Percentiles rank a stretch among this genome's conserved stretches.
phyloP scores from a whole-genome alignment of 2,329 filamentous ascomycete genomes.

The Cytospora leucostoma region DNA sequence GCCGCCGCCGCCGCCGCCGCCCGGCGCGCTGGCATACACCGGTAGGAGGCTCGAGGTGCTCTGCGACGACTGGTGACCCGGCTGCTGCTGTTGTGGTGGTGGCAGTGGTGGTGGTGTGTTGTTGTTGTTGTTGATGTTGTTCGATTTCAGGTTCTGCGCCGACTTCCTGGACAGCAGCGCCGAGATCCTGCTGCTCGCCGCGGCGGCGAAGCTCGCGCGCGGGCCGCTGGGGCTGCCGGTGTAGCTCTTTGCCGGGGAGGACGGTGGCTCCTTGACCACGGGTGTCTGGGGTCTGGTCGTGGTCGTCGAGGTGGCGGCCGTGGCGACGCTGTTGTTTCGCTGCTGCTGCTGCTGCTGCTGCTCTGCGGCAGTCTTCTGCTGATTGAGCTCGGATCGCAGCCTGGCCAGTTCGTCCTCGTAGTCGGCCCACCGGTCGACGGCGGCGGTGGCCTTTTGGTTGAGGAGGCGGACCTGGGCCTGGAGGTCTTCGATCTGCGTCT shows the following conservation, averaged over 20 bases:
- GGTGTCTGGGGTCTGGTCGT: slow-evolving; percentile 20
- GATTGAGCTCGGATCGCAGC: slow-evolving; percentile 47
- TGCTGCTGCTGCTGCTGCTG: not conserved
- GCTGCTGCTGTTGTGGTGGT: slow-evolving; percentile 45
- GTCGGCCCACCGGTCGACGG: slow-evolving; percentile 68
- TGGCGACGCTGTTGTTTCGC: slow-evolving; percentile 30
- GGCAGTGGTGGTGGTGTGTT: too few species aligned
- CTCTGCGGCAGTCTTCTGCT: slow-evolving; percentile 14
- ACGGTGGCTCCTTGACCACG: slow-evolving; percentile 15
- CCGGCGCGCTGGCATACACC: slow-evolving; percentile 42
- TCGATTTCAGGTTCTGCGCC: slow-evolving; percentile 33
- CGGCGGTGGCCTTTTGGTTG: slow-evolving; percentile 69
- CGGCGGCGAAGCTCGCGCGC: slow-evolving; percentile 35
- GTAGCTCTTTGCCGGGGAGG: slow-evolving; percentile 7
- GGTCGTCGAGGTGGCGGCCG: slow-evolving; percentile 7
- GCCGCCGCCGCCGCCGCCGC: slow-evolving; percentile 40
- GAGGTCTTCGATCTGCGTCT: slow-evolving; percentile 66
- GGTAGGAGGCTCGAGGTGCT: slow-evolving; percentile 26
- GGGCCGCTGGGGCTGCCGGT: slow-evolving; percentile 28
- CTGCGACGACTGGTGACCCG: slow-evolving; percentile 35
- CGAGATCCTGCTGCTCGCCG: slow-evolving; percentile 37
- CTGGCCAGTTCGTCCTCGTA: slow-evolving; percentile 76
- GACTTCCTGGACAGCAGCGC: slow-evolving; percentile 37
- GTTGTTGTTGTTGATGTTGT: too few species aligned
- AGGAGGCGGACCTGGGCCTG: slow-evolving; percentile 70